Conservation (phyloP, 1,284 basidiomycete species). For the Pholiota adiposa region DNA sequence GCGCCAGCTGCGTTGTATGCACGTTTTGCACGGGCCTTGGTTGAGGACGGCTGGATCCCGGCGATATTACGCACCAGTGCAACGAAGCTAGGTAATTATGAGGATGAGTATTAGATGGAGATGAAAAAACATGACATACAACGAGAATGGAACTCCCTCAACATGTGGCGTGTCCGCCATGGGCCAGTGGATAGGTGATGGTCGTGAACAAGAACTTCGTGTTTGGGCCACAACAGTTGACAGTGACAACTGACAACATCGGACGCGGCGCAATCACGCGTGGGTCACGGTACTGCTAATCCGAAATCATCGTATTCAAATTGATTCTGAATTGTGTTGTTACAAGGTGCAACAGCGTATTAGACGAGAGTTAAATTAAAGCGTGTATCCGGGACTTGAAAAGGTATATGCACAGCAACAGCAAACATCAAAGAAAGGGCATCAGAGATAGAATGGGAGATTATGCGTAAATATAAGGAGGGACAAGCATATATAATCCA, state of each 20-base stretch:
- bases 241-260: neutral
- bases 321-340: neutral
- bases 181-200: neutral
- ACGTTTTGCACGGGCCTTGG: conserved; percentile 7
- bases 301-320: neutral
- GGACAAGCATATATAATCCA: conserved; percentile 8
- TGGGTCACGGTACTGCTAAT: neutral
- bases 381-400: neutral
- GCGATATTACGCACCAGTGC: conserved; percentile 27
- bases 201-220: neutral
- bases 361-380: neutral
- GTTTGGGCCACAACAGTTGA: neutral
- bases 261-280: too few relatives aligned
- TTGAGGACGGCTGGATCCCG: conserved; percentile 19
- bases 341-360: conserved; percentile 10
- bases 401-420: conserved; percentile 2
- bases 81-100: conserved; percentile 22
- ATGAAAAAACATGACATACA: conserved; percentile 33
- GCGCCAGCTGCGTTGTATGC: neutral
- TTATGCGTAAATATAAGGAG: conserved; percentile 5
- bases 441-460: conserved; percentile 6
- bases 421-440: neutral
- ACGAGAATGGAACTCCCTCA: conserved; percentile 37
- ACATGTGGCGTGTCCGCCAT: neutral
- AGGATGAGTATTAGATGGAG: neutral